These are phyloP conservation scores for Albugo laibachii DNA, from an alignment of 352 stramenopile species.

Conservation along the genomic window DNA sequence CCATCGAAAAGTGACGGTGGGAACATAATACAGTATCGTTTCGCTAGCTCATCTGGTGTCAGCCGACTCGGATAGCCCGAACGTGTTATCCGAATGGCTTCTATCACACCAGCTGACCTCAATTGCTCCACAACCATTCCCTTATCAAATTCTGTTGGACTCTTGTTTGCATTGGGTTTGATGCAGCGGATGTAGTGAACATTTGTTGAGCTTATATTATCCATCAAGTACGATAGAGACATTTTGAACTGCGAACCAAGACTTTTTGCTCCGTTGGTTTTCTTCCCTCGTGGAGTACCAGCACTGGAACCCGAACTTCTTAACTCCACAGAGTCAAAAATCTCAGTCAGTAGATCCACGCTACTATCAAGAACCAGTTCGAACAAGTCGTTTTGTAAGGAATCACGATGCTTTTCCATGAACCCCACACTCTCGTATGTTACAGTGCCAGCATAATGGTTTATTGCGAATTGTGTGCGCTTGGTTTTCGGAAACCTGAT, in stretches of 20 bases:
- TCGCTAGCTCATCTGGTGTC: slow-evolving; percentile 55
- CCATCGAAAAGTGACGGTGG: slow-evolving; percentile 70
- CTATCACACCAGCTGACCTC: slow-evolving; percentile 80
- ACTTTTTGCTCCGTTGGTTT: slow-evolving; percentile 19
- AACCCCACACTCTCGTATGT: slow-evolving; percentile 89
- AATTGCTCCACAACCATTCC: slow-evolving; percentile 83
- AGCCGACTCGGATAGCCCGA: slow-evolving; percentile 85
- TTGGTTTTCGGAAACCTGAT: slow-evolving; percentile 80
- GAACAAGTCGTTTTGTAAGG: slow-evolving; percentile 88
- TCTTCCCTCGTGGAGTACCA: slow-evolving; percentile 21
- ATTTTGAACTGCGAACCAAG: slow-evolving; percentile 72
- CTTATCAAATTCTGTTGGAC: slow-evolving; percentile 72
- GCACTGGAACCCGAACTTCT: too few species aligned
- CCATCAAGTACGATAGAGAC: slow-evolving; percentile 64
- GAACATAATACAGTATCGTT: slow-evolving; percentile 78
- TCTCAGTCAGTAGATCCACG: slow-evolving; percentile 32
- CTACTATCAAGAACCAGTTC: slow-evolving; percentile 65
- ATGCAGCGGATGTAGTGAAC: slow-evolving; percentile 80
- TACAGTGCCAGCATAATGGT: slow-evolving; percentile 90
- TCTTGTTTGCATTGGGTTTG: slow-evolving; percentile 80
- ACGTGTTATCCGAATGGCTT: slow-evolving; percentile 83
- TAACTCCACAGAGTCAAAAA: slow-evolving; percentile 34
- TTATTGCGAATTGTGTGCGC: slow-evolving; percentile 87
- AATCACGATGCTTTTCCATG: slow-evolving; percentile 93
- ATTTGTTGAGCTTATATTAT: slow-evolving; percentile 71